A percentile compares a stretch with the other conserved stretches of the same genome.
Evolutionary conservation across 306 rosid species (phyloP).

Genomic region (Fragaria vesca): DNA sequence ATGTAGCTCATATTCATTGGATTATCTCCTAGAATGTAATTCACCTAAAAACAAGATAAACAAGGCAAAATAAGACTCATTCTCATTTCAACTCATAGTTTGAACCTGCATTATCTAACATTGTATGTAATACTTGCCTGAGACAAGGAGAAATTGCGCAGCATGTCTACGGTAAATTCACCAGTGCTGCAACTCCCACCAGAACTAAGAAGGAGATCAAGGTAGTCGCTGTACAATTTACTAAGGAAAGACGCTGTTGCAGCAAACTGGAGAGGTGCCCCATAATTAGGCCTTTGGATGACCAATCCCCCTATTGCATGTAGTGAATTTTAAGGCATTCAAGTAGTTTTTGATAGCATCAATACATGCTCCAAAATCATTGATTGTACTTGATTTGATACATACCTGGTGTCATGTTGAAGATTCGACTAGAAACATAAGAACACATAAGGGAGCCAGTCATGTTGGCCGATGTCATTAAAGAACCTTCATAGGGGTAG

Average conservation of each 20-base stretch:
- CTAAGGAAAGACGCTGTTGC: constrained; percentile 80
- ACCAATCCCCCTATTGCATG: constrained; percentile 56
- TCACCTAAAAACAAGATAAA: constrained; percentile 38
- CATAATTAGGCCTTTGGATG: constrained; percentile 49
- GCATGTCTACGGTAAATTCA: constrained; percentile 44
- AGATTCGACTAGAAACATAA: constrained; percentile 39
- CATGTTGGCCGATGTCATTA: constrained; percentile 44
- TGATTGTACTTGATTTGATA: constrained; percentile 6
- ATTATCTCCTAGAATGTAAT: constrained; percentile 77
- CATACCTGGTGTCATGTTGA: constrained; percentile 58
- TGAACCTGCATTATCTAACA: not conserved
- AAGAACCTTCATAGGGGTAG: constrained; percentile 47
- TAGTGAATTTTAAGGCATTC: not conserved
- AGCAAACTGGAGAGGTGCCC: constrained; percentile 55
- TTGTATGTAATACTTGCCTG: constrained; percentile 48
- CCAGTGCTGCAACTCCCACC: constrained; percentile 40
- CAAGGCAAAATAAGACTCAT: not conserved
- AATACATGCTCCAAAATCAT: not conserved
- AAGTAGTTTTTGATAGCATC: not conserved
- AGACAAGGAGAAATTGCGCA: constrained; percentile 49
- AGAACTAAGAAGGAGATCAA: constrained; percentile 42
- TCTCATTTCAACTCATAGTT: not conserved
- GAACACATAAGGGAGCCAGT: constrained; percentile 62
- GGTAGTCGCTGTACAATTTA: constrained; percentile 76
- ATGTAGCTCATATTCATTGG: constrained; percentile 77